Conservation (phyloP, 2,329 filamentous ascomycete genomes). For the Dactylellina drechsleri region DNA sequence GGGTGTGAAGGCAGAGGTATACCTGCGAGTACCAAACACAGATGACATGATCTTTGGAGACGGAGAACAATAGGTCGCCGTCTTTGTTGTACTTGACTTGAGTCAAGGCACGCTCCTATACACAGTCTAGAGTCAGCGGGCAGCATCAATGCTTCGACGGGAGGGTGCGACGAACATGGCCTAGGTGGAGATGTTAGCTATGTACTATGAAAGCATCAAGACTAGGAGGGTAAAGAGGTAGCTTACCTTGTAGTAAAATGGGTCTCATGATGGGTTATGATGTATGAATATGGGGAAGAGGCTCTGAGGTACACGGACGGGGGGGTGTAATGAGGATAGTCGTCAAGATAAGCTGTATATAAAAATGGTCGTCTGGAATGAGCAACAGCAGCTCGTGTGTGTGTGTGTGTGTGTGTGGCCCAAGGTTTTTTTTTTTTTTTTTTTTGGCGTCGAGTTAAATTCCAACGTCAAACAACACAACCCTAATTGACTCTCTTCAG, state of each 20-base stretch:
- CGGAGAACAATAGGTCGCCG: slow-evolving; percentile 95
- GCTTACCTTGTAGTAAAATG: slow-evolving; percentile 82
- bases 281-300: slow-evolving; percentile 1
- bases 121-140: slow-evolving; percentile 52
- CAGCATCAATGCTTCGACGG: slow-evolving; percentile 14
- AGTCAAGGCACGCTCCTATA: slow-evolving; percentile 88
- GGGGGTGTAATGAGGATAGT: not conserved
- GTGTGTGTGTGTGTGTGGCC: slow-evolving; percentile 4
- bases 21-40: slow-evolving; percentile 91
- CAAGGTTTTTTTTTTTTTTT: slow-evolving; percentile 42
- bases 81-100: slow-evolving; percentile 94
- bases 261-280: slow-evolving; percentile 81
- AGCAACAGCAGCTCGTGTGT: slow-evolving; percentile 20
- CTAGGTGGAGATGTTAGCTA: slow-evolving; percentile 55
- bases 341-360: not conserved
- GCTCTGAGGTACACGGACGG: not conserved
- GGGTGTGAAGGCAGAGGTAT: slow-evolving; percentile 9
- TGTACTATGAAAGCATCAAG: slow-evolving; percentile 9
- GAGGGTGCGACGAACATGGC: slow-evolving; percentile 46
- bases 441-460: slow-evolving; percentile 9
- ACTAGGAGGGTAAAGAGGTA: slow-evolving; percentile 13
- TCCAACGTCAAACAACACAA: slow-evolving; percentile 53
- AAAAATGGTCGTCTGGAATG: slow-evolving; percentile 26
- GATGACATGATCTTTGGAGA: slow-evolving; percentile 94
- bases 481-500: not conserved